A percentile compares a stretch with the other conserved stretches of the same genome.
These are phyloP conservation scores for Candida corydali DNA, from an alignment of 805 yeast species.

Conservation along the genomic window DNA sequence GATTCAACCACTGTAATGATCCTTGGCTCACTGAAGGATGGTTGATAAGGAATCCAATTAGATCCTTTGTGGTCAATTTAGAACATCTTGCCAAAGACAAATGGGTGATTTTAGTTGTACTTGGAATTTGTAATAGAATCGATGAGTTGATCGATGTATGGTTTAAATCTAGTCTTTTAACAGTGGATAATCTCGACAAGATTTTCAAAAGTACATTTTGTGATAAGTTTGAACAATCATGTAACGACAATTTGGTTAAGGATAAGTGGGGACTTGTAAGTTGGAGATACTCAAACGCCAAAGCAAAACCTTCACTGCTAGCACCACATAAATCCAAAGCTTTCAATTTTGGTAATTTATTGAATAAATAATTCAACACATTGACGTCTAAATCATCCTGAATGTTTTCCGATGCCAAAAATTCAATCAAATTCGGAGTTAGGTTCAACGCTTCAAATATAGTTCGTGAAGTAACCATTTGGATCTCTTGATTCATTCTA, in stretches of 20 bases:
- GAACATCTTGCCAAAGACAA: constrained; percentile 56
- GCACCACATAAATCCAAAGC: constrained; percentile 89
- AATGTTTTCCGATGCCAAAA: constrained; percentile 79
- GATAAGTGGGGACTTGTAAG: constrained; percentile 16
- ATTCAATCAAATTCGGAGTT: constrained; percentile 70
- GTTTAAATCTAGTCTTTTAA: constrained; percentile 71
- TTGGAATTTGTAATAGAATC: constrained; percentile 54
- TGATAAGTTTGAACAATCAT: constrained; percentile 81
- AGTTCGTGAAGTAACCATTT: constrained; percentile 79
- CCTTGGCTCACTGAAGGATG: constrained; percentile 59
- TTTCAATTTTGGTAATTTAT: constrained; percentile 50
- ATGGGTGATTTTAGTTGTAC: constrained; percentile 62
- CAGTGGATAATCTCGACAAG: constrained; percentile 50
- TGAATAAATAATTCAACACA: constrained; percentile 55
- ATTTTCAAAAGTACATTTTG: constrained; percentile 51
- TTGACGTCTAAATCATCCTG: constrained; percentile 70
- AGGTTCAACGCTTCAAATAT: constrained; percentile 56
- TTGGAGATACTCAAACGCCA: constrained; percentile 48
- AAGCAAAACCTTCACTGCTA: constrained; percentile 57
- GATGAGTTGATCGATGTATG: constrained; percentile 74
- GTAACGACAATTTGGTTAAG: constrained; percentile 60
- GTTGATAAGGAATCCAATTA: constrained; percentile 62
- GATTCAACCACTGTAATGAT: constrained; percentile 60
- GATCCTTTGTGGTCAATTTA: constrained; percentile 65
- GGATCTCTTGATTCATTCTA: constrained; percentile 85